A percentile compares a stretch with the other conserved stretches of the same genome.
phyloP scores from a whole-genome alignment of 2,329 filamentous ascomycete genomes.

The Magnaporthales sp. region DNA sequence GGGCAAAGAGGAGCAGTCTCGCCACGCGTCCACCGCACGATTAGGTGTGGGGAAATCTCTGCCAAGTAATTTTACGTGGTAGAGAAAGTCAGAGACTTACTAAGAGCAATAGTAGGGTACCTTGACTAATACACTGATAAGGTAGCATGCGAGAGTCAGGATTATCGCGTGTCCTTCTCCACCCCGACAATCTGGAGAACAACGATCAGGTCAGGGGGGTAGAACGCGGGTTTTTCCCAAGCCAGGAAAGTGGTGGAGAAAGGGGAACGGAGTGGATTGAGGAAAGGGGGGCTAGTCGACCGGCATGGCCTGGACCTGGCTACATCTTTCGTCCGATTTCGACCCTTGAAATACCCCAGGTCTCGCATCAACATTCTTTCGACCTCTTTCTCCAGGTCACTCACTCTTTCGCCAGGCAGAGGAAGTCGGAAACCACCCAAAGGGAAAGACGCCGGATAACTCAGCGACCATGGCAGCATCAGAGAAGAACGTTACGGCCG shows the following conservation, averaged over 20 bases:
- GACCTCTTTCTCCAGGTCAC: not conserved
- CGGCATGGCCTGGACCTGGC: not conserved
- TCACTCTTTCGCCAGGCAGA: not conserved
- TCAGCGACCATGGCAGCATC: not conserved
- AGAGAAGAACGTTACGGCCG: not conserved
- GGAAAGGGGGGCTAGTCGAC: not conserved
- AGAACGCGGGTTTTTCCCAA: not conserved
- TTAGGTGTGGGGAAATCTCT: not conserved
- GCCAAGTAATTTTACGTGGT: not conserved
- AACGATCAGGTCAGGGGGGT: not conserved
- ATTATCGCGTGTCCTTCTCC: not conserved
- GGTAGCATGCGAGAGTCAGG: not conserved
- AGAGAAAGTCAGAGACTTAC: too few relatives aligned
- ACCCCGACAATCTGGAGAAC: not conserved
- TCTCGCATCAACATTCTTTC: not conserved
- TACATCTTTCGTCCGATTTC: not conserved
- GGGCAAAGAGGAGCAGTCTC: not conserved
- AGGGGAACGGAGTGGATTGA: not conserved
- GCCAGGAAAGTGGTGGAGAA: not conserved
- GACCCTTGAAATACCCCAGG: not conserved
- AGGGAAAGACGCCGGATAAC: not conserved
- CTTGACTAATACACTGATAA: not conserved
- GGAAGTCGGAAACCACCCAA: not conserved
- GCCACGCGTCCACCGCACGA: not conserved
- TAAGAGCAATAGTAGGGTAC: too few relatives aligned